Evolutionary conservation across 805 yeast genomes (phyloP).

Genomic region (Saccharomycopsis fodiens): DNA sequence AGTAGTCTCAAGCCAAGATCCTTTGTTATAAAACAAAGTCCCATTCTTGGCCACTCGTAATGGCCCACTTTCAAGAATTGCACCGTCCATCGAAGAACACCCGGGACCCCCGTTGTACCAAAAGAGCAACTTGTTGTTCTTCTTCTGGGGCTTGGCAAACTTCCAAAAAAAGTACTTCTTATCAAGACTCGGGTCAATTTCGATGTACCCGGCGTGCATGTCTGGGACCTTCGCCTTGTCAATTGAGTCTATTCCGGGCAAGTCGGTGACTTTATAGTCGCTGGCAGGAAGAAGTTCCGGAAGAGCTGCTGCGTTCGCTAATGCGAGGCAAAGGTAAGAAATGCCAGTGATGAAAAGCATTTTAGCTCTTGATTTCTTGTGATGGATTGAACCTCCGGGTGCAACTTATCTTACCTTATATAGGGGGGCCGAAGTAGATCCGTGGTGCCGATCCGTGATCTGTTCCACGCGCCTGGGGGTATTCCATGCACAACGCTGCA

Average conservation of each 20-base stretch:
- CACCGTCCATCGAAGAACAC: conserved; percentile 81
- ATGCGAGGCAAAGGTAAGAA: too few relatives aligned
- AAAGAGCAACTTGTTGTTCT: conserved; percentile 37
- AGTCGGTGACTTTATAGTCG: conserved; percentile 7
- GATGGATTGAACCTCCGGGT: too few relatives aligned
- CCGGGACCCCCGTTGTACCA: conserved; percentile 91
- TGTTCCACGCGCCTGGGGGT: too few relatives aligned
- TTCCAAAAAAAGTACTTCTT: conserved; percentile 68
- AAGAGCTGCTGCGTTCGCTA: too few relatives aligned
- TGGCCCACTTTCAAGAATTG: conserved; percentile 73
- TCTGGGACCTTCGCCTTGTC: conserved; percentile 7
- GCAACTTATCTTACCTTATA: too few relatives aligned
- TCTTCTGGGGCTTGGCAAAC: conserved; percentile 30
- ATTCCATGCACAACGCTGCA: too few relatives aligned
- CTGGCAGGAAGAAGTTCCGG: too few relatives aligned
- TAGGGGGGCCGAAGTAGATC: too few relatives aligned
- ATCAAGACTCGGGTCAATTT: conserved; percentile 41
- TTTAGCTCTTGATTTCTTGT: too few relatives aligned
- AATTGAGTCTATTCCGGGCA: conserved; percentile 18
- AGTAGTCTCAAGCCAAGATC: conserved; percentile 61
- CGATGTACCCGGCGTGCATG: conserved; percentile 64
- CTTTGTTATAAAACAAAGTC: conserved; percentile 40
- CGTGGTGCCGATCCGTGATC: too few relatives aligned
- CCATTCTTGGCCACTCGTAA: conserved; percentile 39
- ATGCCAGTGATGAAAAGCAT: too few relatives aligned